Conservation (phyloP, 768 basidiomycete species). For the Leccinum longicurvipes region DNA sequence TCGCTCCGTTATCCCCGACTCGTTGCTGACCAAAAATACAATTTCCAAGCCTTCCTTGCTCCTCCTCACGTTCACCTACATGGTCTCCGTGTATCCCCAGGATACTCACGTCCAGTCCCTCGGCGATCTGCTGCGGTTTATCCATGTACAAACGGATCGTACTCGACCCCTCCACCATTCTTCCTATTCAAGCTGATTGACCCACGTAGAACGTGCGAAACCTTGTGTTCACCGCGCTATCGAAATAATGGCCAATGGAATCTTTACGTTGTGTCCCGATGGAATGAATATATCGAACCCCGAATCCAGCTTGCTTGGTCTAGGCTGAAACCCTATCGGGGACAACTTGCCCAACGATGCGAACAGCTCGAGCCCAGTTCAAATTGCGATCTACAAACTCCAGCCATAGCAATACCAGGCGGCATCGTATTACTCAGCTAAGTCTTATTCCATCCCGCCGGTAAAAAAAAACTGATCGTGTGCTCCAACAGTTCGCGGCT, state of each 20-base stretch:
- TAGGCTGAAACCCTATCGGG: slow-evolving; percentile 33
- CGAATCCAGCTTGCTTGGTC: slow-evolving; percentile 32
- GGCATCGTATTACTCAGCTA: slow-evolving; percentile 37
- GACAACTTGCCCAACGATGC: slow-evolving; percentile 29
- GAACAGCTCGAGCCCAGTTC: slow-evolving; percentile 33
- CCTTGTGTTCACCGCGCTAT: slow-evolving; percentile 48
- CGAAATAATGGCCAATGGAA: slow-evolving; percentile 37
- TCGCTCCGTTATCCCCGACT: not conserved
- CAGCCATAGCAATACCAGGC: slow-evolving; percentile 38
- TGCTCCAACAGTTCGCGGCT: slow-evolving; percentile 31
- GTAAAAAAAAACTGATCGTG: slow-evolving; percentile 30
- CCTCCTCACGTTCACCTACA: slow-evolving; percentile 48
- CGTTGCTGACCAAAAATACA: slow-evolving; percentile 21
- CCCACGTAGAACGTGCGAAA: slow-evolving; percentile 43
- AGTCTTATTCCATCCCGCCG: slow-evolving; percentile 39
- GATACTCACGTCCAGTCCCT: slow-evolving; percentile 42
- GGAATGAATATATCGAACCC: slow-evolving; percentile 30
- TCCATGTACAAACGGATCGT: slow-evolving; percentile 58
- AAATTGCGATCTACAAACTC: slow-evolving; percentile 28
- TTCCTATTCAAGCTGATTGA: slow-evolving; percentile 51
- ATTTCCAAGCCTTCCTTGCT: slow-evolving; percentile 39
- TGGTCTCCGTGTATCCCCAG: slow-evolving; percentile 47
- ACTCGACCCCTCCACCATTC: slow-evolving; percentile 68
- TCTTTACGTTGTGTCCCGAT: slow-evolving; percentile 32
- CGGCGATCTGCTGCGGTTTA: slow-evolving; percentile 63